Base-by-base conservation (phyloP, 2,329 filamentous ascomycete species). In the Fusarium redolens region DNA sequence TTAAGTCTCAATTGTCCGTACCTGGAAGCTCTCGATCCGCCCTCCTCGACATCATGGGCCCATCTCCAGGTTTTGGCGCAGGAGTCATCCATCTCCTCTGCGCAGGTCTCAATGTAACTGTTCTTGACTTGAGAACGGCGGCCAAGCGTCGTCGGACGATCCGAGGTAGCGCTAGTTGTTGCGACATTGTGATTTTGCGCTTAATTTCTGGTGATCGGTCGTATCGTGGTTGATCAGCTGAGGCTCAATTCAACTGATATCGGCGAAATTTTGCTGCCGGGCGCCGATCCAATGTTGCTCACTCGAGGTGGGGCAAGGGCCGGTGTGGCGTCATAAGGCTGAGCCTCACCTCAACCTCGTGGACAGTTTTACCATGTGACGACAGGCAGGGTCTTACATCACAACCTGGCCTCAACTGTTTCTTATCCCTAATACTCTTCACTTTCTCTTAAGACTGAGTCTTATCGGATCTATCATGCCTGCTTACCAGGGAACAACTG, bases 11-110 rank as follows among this genome's bases (percentile, higher is more conserved):
- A 48, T 41, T 33, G 15, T 30, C 25, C 75, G 22, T 79, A 92
- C 90, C 87, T 71, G 91, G 91, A 22, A 93, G 86, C 78, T 92
- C 89, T 72, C 91, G 88, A 79, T 93, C 90, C 41, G 89, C 83
- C 68, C 90, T 85, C 74, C 91, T 86, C 78, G 90, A 87, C 87
- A 92, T 89, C 74, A 93, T 81, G 59, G 90, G 91, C 31, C 89
- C 90, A 79, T 90, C 88, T 68, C 89, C 89, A 18, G 83, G 83
- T 75, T 86, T 88, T 8, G 90, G 90, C 30, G 90, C 86, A 15
- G 88, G 83, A 60, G 89, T 84, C 62, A 88, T 79, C 72, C 82
- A 84, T 74, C 86, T 85, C 72, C 88, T 82, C 73, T 86, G 84
- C 35, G 72, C 71, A 51, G 73, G 69, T 30, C 68, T 66, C 15